Percentiles rank a stretch among this genome's conserved stretches.
phyloP scores from a whole-genome alignment of 2,329 filamentous ascomycete species.

The Penicillium sp. region DNA sequence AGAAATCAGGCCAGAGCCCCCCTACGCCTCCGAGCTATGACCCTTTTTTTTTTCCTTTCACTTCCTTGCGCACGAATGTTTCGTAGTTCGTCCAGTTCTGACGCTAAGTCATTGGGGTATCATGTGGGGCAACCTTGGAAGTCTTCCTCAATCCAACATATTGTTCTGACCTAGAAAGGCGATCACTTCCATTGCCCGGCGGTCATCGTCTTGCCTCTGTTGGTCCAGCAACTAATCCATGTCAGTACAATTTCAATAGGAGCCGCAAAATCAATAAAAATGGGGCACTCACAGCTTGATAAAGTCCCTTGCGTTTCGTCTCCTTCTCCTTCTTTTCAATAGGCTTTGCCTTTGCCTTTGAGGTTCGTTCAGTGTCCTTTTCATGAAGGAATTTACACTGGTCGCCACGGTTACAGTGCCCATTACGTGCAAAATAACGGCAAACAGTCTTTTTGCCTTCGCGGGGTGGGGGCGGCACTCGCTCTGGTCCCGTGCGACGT shows the following conservation, averaged over 20 bases:
- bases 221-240: slow-evolving; percentile 42
- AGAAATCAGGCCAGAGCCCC: slow-evolving; percentile 3
- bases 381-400: slow-evolving; percentile 47
- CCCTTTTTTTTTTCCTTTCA: not conserved
- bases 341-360: slow-evolving; percentile 32
- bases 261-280: not conserved
- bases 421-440: slow-evolving; percentile 43
- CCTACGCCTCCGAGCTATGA: slow-evolving; percentile 5
- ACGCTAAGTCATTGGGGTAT: slow-evolving; percentile 11
- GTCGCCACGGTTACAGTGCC: slow-evolving; percentile 44
- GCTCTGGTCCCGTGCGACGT: slow-evolving; percentile 42
- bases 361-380: slow-evolving; percentile 24
- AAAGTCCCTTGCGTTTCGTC: slow-evolving; percentile 41
- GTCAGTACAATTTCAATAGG: slow-evolving; percentile 3
- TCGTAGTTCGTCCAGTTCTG: not conserved
- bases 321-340: slow-evolving; percentile 26
- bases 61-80: slow-evolving; percentile 1
- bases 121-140: not conserved
- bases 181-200: slow-evolving; percentile 45
- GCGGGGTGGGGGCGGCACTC: slow-evolving; percentile 41
- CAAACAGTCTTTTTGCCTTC: slow-evolving; percentile 38
- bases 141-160: not conserved
- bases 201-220: slow-evolving; percentile 45
- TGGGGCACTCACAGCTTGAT: slow-evolving; percentile 41
- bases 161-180: slow-evolving; percentile 42